phyloP scores from a whole-genome alignment of 306 rosid genomes.

The Luffa acutangula region DNA sequence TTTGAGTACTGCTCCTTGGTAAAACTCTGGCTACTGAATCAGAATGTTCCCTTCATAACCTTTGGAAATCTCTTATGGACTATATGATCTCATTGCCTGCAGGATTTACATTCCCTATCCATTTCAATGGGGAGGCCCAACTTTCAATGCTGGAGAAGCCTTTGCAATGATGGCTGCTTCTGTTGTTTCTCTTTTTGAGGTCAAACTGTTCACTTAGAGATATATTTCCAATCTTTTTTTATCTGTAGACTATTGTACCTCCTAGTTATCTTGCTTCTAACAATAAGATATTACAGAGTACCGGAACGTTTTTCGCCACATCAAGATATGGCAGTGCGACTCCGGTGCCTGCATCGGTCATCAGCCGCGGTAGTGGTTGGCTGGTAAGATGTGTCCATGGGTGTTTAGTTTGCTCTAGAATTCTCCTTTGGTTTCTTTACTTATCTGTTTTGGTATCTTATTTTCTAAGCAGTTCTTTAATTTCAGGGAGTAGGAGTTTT shows the following conservation, averaged over 20 bases:
- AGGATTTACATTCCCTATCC: slow-evolving; percentile 76
- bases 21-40: slow-evolving; percentile 1
- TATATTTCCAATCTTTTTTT: neutral
- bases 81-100: slow-evolving; percentile 7
- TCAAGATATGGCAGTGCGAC: slow-evolving; percentile 81
- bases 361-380: slow-evolving; percentile 79
- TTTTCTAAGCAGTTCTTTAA: slow-evolving; percentile 3
- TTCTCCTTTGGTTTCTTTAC: neutral
- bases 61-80: neutral
- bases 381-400: slow-evolving; percentile 30
- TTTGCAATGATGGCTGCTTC: slow-evolving; percentile 82
- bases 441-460: neutral
- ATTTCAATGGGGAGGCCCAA: slow-evolving; percentile 87
- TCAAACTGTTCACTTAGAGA: slow-evolving; percentile 5
- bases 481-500: slow-evolving; percentile 59
- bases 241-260: neutral
- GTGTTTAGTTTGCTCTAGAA: neutral
- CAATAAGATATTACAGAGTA: slow-evolving; percentile 33
- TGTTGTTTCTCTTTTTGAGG: slow-evolving; percentile 76
- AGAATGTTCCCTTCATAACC: neutral
- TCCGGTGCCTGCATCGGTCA: slow-evolving; percentile 71
- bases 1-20: slow-evolving; percentile 49
- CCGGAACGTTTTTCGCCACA: slow-evolving; percentile 66
- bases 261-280: neutral
- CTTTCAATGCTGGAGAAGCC: slow-evolving; percentile 65